phyloP scores from a whole-genome alignment of 768 basidiomycete species.

The Lactarius hengduanensis region DNA sequence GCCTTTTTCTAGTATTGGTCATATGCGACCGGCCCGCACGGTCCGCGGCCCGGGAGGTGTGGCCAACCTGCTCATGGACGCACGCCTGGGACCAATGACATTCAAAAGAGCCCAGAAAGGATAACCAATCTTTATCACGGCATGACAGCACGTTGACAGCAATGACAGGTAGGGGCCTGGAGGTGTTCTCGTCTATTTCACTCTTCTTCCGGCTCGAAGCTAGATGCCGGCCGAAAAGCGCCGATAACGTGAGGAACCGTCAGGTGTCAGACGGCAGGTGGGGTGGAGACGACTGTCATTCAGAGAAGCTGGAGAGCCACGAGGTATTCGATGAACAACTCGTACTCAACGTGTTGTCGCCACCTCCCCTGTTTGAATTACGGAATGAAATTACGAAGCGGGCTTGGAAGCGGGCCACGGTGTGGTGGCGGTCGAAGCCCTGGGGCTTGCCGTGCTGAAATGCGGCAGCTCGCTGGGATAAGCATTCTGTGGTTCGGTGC shows the following conservation, averaged over 20 bases:
- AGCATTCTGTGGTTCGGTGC: conserved; percentile 7
- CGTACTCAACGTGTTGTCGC: neutral
- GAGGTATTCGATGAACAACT: neutral
- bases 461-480: conserved; percentile 5
- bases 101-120: neutral
- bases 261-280: too few species aligned
- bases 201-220: neutral
- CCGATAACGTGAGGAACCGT: neutral
- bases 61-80: too few species aligned
- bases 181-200: neutral
- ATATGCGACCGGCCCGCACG: neutral
- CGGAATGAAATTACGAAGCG: neutral
- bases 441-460: conserved; percentile 5
- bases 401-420: neutral
- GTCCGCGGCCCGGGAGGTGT: neutral
- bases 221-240: neutral
- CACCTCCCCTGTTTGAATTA: neutral
- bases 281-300: neutral
- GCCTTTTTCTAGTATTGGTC: neutral
- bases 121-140: neutral
- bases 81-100: neutral
- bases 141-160: neutral
- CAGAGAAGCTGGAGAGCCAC: neutral
- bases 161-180: neutral
- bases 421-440: neutral